Percentiles rank a stretch among this genome's conserved stretches.
phyloP scores from a whole-genome alignment of 2,329 filamentous ascomycete genomes.

The Colletotrichum graminicola region DNA sequence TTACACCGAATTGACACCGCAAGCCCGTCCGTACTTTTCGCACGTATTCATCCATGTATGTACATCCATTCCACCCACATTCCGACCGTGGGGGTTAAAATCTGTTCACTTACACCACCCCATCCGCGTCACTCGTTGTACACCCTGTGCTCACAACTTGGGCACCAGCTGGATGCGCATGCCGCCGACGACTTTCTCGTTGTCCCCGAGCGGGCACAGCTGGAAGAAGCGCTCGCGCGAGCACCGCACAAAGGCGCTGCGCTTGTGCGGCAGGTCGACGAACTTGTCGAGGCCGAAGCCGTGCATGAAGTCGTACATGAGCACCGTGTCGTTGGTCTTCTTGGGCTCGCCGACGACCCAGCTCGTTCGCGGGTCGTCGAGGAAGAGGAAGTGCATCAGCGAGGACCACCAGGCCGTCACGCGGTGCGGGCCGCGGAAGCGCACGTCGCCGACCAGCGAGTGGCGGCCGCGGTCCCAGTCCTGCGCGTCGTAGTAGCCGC shows the following conservation, averaged over 20 bases:
- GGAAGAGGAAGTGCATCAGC: slow-evolving; percentile 72
- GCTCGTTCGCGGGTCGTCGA: slow-evolving; percentile 70
- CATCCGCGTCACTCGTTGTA: not conserved
- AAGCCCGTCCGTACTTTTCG: not conserved
- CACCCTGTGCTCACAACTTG: slow-evolving; percentile 58
- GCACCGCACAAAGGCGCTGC: slow-evolving; percentile 75
- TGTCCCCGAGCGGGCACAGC: slow-evolving; percentile 69
- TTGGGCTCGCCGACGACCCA: slow-evolving; percentile 78
- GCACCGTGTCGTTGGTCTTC: slow-evolving; percentile 75
- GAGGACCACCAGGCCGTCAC: slow-evolving; percentile 73
- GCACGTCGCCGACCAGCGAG: slow-evolving; percentile 69
- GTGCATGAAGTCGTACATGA: slow-evolving; percentile 81
- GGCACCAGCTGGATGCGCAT: slow-evolving; percentile 66
- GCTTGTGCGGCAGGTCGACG: slow-evolving; percentile 79
- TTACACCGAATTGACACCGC: slow-evolving; percentile 1
- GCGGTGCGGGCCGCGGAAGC: slow-evolving; percentile 70
- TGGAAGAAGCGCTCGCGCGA: slow-evolving; percentile 78
- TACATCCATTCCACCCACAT: slow-evolving; percentile 11
- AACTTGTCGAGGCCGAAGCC: slow-evolving; percentile 80
- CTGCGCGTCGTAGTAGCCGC: slow-evolving; percentile 66
- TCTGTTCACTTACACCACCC: not conserved
- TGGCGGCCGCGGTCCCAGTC: slow-evolving; percentile 71
- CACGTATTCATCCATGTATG: not conserved
- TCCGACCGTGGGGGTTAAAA: not conserved
- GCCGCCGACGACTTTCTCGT: slow-evolving; percentile 67